Percentiles rank a stretch among this genome's conserved stretches.
phyloP scores from a whole-genome alignment of 306 rosid species.

The Pyrus pyrifolia region DNA sequence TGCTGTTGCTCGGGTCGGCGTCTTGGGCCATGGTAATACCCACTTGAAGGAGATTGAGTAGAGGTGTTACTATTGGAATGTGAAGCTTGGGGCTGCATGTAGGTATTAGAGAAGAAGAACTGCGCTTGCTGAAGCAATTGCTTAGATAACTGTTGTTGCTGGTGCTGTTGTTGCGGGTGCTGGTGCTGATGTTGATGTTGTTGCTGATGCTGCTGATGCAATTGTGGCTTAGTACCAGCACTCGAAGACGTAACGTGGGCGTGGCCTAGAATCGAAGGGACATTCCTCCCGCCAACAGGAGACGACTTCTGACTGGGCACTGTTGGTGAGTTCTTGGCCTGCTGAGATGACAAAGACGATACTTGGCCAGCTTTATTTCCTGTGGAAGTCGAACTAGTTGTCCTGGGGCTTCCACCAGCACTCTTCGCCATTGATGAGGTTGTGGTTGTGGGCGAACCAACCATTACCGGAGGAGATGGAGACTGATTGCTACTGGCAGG shows the following conservation, averaged over 20 bases:
- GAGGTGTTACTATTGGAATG: slow-evolving; percentile 49
- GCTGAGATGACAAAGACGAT: slow-evolving; percentile 65
- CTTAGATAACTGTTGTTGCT: slow-evolving; percentile 40
- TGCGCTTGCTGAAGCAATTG: slow-evolving; percentile 62
- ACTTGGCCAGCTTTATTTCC: slow-evolving; percentile 61
- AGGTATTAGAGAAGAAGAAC: slow-evolving; percentile 40
- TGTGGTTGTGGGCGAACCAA: slow-evolving; percentile 79
- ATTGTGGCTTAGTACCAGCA: slow-evolving; percentile 44
- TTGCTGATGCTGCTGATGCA: slow-evolving; percentile 18
- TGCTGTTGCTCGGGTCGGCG: slow-evolving; percentile 63
- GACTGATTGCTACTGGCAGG: slow-evolving; percentile 59
- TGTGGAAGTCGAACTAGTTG: slow-evolving; percentile 47
- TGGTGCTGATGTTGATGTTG: slow-evolving; percentile 13
- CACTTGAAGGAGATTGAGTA: slow-evolving; percentile 39
- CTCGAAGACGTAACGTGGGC: slow-evolving; percentile 48
- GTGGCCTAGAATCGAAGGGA: slow-evolving; percentile 62
- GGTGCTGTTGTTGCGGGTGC: slow-evolving; percentile 21
- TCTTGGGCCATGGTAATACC: slow-evolving; percentile 40
- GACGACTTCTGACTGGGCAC: slow-evolving; percentile 63
- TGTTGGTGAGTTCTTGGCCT: slow-evolving; percentile 45
- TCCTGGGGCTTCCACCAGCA: slow-evolving; percentile 88
- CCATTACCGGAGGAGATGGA: slow-evolving; percentile 72
- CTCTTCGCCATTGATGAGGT: slow-evolving; percentile 74
- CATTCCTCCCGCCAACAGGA: slow-evolving; percentile 74
- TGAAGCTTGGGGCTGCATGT: slow-evolving; percentile 45